Conservation (phyloP, 2,329 filamentous ascomycete genomes). For the Xylaria polymorpha region DNA sequence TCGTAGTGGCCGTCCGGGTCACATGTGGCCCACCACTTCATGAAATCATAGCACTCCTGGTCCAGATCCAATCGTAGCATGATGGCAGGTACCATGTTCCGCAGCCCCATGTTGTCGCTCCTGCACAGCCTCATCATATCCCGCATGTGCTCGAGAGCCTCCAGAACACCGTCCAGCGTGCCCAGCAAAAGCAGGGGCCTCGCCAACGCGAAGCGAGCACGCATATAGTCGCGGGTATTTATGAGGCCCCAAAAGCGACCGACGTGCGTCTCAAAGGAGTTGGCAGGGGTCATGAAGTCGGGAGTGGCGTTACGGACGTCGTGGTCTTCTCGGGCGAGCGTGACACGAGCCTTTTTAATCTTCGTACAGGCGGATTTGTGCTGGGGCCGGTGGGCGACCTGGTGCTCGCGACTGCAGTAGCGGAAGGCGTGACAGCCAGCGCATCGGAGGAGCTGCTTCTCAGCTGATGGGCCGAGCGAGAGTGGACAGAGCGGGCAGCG, state of each 20-base stretch:
- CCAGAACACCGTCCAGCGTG: conserved; percentile 51
- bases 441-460: conserved; percentile 53
- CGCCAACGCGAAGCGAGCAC: conserved; percentile 50
- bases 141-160: conserved; percentile 54
- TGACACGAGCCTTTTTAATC: conserved; percentile 50
- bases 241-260: conserved; percentile 58
- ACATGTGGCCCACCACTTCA: conserved; percentile 51
- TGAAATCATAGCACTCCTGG: conserved; percentile 62
- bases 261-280: conserved; percentile 54
- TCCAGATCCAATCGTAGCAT: conserved; percentile 60
- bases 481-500: conserved; percentile 35
- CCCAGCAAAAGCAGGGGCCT: conserved; percentile 51
- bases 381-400: conserved; percentile 50
- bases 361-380: conserved; percentile 57
- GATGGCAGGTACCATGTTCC: conserved; percentile 55
- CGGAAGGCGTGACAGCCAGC: conserved; percentile 55
- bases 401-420: conserved; percentile 61
- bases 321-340: conserved; percentile 53
- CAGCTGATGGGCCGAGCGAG: no score
- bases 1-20: conserved; percentile 48
- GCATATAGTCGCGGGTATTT: conserved; percentile 60
- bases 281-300: conserved; percentile 46
- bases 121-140: conserved; percentile 60
- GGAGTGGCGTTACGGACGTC: conserved; percentile 50
- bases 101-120: conserved; percentile 58